Evolutionary conservation across 1,284 basidiomycete genomes (phyloP).

Genomic region (Boletus sp.): DNA sequence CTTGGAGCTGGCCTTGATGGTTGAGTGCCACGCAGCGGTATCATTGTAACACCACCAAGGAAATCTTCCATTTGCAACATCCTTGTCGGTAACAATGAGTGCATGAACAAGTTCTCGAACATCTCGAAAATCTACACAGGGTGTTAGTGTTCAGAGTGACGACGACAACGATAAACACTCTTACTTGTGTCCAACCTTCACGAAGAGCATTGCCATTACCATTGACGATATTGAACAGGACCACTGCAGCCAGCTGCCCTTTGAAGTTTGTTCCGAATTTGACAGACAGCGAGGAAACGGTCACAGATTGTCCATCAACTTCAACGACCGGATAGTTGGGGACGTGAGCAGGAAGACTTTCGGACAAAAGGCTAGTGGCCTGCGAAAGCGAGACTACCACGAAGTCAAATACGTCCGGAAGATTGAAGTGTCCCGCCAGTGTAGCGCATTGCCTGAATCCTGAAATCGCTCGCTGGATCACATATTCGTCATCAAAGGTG

Average conservation of each 20-base stretch:
- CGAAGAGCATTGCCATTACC: slow-evolving; percentile 93
- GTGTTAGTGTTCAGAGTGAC: slow-evolving; percentile 5
- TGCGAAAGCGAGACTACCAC: slow-evolving; percentile 90
- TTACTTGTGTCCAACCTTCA: slow-evolving; percentile 89
- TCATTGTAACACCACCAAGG: slow-evolving; percentile 82
- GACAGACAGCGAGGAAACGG: slow-evolving; percentile 89
- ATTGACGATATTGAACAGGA: slow-evolving; percentile 96
- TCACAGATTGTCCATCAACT: slow-evolving; percentile 85
- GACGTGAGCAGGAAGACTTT: slow-evolving; percentile 65
- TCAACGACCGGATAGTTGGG: slow-evolving; percentile 89
- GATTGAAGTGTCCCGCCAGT: slow-evolving; percentile 81
- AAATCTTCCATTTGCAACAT: slow-evolving; percentile 99
- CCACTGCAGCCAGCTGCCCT: slow-evolving; percentile 94
- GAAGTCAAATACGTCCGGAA: slow-evolving; percentile 96
- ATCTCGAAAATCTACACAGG: slow-evolving; percentile 86
- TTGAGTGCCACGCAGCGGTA: slow-evolving; percentile 77
- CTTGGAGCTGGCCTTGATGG: slow-evolving; percentile 64
- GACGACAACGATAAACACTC: slow-evolving; percentile 11
- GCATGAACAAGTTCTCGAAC: slow-evolving; percentile 93
- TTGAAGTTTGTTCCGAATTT: slow-evolving; percentile 96
- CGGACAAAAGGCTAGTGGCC: slow-evolving; percentile 79
- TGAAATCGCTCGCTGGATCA: slow-evolving; percentile 91
- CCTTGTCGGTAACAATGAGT: slow-evolving; percentile 82
- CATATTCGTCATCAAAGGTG: slow-evolving; percentile 93
- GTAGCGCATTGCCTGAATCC: slow-evolving; percentile 97